phyloP scores from a whole-genome alignment of 179 eudicot species.

The Beta corolliflora region DNA sequence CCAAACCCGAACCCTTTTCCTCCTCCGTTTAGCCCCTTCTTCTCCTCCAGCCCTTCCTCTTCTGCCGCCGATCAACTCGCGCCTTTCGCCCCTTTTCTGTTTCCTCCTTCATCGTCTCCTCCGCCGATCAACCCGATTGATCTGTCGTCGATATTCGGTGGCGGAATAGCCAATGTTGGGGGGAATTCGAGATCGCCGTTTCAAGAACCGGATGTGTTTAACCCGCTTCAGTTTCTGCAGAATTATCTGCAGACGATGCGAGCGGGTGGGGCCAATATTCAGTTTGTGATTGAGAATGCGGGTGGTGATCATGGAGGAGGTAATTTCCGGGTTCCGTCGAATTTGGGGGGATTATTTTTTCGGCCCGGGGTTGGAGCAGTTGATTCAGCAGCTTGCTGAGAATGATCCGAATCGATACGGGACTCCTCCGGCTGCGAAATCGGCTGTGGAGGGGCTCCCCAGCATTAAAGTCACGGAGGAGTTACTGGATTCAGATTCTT shows the following conservation, averaged over 20 bases:
- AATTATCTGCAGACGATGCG: conserved; percentile 49
- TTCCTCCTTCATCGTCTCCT: background rate
- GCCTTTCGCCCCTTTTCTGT: conserved; percentile 24
- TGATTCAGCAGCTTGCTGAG: conserved; percentile 78
- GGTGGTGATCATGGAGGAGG: conserved; percentile 22
- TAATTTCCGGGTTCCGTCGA: conserved; percentile 32
- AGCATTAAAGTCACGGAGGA: conserved; percentile 42
- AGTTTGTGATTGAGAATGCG: conserved; percentile 53
- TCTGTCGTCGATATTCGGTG: conserved; percentile 29
- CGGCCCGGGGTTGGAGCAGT: conserved; percentile 71
- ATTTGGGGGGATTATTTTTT: conserved; percentile 64
- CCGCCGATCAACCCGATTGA: conserved; percentile 18
- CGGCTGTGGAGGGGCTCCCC: conserved; percentile 55
- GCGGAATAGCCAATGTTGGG: background rate
- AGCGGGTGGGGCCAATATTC: conserved; percentile 62
- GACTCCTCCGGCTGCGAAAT: conserved; percentile 70
- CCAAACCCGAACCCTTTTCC: conserved; percentile 12
- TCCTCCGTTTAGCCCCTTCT: conserved; percentile 11
- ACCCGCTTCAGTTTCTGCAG: conserved; percentile 54
- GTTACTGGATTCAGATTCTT: conserved; percentile 51
- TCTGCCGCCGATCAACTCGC: conserved; percentile 2
- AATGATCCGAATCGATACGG: conserved; percentile 78
- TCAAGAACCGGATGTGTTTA: conserved; percentile 41
- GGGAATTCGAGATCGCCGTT: conserved; percentile 21
- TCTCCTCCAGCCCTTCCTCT: conserved; percentile 21